These are phyloP conservation scores for Erodium chrysanthum DNA, from an alignment of 441 rosid genomes.

Conservation along the genomic window DNA sequence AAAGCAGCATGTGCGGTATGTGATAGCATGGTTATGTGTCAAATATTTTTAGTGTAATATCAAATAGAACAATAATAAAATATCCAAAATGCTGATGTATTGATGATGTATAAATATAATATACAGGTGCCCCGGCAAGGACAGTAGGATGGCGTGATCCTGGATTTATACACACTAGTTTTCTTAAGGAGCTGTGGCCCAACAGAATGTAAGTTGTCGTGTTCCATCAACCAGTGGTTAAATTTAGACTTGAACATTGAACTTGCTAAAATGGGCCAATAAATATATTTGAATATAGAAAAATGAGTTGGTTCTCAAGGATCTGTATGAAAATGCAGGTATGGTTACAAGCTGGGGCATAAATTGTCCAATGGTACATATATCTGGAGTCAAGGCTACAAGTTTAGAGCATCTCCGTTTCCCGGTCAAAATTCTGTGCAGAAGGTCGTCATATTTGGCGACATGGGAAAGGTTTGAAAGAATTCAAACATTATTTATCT, in stretches of 20 bases:
- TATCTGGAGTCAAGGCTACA: conserved; percentile 56
- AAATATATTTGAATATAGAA: too few relatives aligned
- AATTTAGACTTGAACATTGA: neutral
- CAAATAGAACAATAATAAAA: too few relatives aligned
- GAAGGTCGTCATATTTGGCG: conserved; percentile 69
- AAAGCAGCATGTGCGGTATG: conserved; percentile 87
- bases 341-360: conserved; percentile 75
- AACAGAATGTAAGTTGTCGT: conserved; percentile 35
- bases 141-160: conserved; percentile 96
- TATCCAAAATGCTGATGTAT: too few relatives aligned
- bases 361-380: conserved; percentile 34
- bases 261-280: too few relatives aligned
- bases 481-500: neutral
- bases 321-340: conserved; percentile 26
- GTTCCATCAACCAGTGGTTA: too few relatives aligned
- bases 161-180: conserved; percentile 83
- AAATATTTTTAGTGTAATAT: neutral
- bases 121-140: conserved; percentile 70
- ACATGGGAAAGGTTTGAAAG: conserved; percentile 75
- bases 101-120: neutral
- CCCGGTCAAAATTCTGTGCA: conserved; percentile 87
- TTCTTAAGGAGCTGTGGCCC: conserved; percentile 83
- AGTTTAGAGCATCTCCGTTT: conserved; percentile 63
- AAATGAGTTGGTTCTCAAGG: too few relatives aligned
- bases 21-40: neutral